Evolutionary conservation across 306 rosid genomes (phyloP).

Genomic region (Quercus berberidifolia): DNA sequence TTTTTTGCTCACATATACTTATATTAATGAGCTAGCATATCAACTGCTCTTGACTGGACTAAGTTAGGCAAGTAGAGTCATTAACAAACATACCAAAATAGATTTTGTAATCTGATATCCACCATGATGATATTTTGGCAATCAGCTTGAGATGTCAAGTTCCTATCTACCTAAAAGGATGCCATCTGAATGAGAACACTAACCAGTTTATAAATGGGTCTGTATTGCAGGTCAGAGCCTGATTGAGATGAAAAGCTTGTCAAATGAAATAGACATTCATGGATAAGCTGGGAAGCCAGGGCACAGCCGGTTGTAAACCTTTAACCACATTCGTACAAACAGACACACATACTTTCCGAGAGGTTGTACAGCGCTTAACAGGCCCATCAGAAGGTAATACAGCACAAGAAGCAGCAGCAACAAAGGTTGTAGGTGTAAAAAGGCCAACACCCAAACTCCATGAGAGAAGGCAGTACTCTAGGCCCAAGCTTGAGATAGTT

Average conservation of each 20-base stretch:
- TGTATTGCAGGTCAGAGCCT: slow-evolving; percentile 17
- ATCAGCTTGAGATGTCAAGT: background rate
- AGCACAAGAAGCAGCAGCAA: slow-evolving; percentile 15
- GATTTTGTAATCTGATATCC: background rate
- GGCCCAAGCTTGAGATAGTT: slow-evolving; percentile 78
- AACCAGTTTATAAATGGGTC: background rate
- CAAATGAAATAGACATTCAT: slow-evolving; percentile 21
- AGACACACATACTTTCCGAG: slow-evolving; percentile 59
- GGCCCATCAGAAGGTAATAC: slow-evolving; percentile 48
- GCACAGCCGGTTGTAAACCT: slow-evolving; percentile 42
- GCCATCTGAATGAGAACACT: background rate
- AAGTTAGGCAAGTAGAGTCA: background rate
- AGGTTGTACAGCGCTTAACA: slow-evolving; percentile 75
- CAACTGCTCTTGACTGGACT: background rate
- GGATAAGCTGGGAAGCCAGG: slow-evolving; percentile 41
- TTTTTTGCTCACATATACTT: too few relatives aligned
- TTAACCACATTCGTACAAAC: slow-evolving; percentile 76
- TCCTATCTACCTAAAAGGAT: background rate
- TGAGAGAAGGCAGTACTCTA: slow-evolving; percentile 71
- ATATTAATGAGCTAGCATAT: too few relatives aligned
- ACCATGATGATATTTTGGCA: background rate
- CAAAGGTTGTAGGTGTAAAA: slow-evolving; percentile 26
- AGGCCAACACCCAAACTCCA: slow-evolving; percentile 55
- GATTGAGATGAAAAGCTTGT: background rate
- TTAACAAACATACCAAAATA: background rate